Evolutionary conservation across 2,329 filamentous ascomycete genomes (phyloP), one percentile per base, ranked within the genome.

Genomic region (Aspergillus aculeatinus): DNA sequence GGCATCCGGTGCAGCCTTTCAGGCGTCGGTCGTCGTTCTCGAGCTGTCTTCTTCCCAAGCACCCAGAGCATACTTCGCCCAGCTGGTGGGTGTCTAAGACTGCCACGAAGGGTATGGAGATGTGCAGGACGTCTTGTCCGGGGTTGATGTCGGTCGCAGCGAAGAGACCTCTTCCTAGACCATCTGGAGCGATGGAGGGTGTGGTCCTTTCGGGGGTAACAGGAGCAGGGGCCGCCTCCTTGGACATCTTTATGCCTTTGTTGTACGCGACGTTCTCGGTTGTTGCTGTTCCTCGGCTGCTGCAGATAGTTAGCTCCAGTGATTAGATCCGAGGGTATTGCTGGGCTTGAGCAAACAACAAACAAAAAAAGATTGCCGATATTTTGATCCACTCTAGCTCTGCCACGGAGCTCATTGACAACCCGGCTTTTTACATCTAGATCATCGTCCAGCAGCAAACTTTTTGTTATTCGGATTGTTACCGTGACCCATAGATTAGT

Each of bases 1-100:
- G 81, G 67, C 86, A 89, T 7, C 83, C 83, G 3, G 81, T 80
- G 68, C 86, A 89, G 25, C 77, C 78, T 59, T 81, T 82, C n/a
- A 87, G 74, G 9, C n/a, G 2, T 9, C 35, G 35, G 16, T 54
- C 61, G 49, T 65, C 63, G 16, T 60, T 60, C 33, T 68, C 65
- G 35, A 70, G 54, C 19, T 71, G 66, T 47, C 61, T 65, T 48
- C 77, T 80, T 5, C 76, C 73, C 66, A 83, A 84, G 70, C 86
- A 89, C 61, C 82, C 82, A 39, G 83, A 80, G 69, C 86, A 89
- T 14, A 81, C 83, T 63, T 83, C 81, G 4, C 72, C 69, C 5
- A 87, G 68, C n/a, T 81, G 76, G 3, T 75, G 70, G 1, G 79
- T 78, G 61, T 87, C 83, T 2, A 87, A 72, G 16, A 84, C 82